Percentiles rank a stretch among this genome's conserved stretches.
These are phyloP conservation scores for Euclidium syriacum DNA, from an alignment of 345 rosid genomes.

Conservation along the genomic window DNA sequence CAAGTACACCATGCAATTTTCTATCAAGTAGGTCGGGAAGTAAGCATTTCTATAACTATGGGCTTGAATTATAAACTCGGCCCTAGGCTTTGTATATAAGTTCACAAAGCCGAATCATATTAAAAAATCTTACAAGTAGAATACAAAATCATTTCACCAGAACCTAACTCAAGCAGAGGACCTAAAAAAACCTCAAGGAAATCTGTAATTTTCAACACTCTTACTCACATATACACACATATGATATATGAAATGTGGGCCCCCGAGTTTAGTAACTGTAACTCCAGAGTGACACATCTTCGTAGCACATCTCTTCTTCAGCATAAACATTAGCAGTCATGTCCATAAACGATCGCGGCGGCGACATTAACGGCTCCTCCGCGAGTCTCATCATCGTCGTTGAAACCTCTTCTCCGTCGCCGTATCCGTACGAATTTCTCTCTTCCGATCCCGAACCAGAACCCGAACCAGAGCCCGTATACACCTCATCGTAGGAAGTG, in stretches of 20 bases:
- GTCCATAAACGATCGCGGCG: conserved; percentile 36
- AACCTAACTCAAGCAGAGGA: background rate
- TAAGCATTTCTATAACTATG: too few species aligned
- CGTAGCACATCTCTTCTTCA: conserved; percentile 22
- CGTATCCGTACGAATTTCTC: background rate
- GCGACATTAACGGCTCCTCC: conserved; percentile 58
- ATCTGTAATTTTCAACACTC: background rate
- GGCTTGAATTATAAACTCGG: too few species aligned
- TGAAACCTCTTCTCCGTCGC: conserved; percentile 7
- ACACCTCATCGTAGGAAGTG: conserved; percentile 5
- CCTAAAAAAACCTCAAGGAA: background rate
- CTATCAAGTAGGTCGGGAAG: too few species aligned
- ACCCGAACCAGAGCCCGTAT: background rate
- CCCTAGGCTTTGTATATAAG: too few species aligned
- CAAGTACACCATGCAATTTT: too few species aligned
- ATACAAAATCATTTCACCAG: conserved; percentile 1
- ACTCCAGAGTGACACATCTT: conserved; percentile 39
- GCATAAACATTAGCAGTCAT: conserved; percentile 11
- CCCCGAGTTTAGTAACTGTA: conserved; percentile 10
- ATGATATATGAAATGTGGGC: background rate
- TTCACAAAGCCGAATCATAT: conserved; percentile 9
- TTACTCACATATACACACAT: background rate
- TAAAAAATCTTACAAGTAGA: background rate
- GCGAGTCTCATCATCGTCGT: conserved; percentile 38
- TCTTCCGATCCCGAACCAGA: conserved; percentile 15